Conservation (phyloP, 306 rosid species). For the Lathyrus aphaca region DNA sequence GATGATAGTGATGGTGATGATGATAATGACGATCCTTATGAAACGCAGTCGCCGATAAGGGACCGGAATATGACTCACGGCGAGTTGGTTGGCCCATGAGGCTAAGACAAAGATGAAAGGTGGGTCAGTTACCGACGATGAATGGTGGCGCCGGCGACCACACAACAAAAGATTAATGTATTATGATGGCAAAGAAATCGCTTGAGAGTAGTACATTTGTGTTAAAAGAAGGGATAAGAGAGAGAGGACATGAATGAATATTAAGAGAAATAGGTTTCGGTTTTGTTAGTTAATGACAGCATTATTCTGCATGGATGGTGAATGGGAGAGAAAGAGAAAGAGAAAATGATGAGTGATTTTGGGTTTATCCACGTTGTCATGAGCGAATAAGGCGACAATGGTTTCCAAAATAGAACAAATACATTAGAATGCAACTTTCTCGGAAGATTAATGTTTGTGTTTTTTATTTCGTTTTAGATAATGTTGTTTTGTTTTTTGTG, state of each 20-base stretch:
- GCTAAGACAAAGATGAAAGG: constrained; percentile 5
- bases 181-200: constrained; percentile 11
- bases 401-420: constrained; percentile 33
- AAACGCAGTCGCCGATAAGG: constrained; percentile 24
- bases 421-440: constrained; percentile 30
- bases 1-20: constrained; percentile 30
- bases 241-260: constrained; percentile 25
- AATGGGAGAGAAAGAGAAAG: constrained; percentile 32
- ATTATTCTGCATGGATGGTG: constrained; percentile 44
- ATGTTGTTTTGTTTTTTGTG: background rate
- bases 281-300: constrained; percentile 53
- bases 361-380: constrained; percentile 46
- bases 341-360: constrained; percentile 39
- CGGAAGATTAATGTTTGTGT: constrained; percentile 6
- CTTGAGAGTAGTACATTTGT: constrained; percentile 41
- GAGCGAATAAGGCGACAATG: constrained; percentile 49
- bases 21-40: constrained; percentile 43
- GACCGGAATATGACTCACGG: constrained; percentile 65
- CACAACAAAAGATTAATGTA: background rate
- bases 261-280: constrained; percentile 26
- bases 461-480: background rate
- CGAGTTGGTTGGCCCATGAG: constrained; percentile 84
- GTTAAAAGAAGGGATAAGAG: constrained; percentile 40
- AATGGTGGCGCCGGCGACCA: constrained; percentile 18
- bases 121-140: constrained; percentile 40